Percentiles rank a stretch among this genome's conserved stretches.
Conservation (phyloP, 2,329 filamentous ascomycete species). For the Hypoxylon sp. region DNA sequence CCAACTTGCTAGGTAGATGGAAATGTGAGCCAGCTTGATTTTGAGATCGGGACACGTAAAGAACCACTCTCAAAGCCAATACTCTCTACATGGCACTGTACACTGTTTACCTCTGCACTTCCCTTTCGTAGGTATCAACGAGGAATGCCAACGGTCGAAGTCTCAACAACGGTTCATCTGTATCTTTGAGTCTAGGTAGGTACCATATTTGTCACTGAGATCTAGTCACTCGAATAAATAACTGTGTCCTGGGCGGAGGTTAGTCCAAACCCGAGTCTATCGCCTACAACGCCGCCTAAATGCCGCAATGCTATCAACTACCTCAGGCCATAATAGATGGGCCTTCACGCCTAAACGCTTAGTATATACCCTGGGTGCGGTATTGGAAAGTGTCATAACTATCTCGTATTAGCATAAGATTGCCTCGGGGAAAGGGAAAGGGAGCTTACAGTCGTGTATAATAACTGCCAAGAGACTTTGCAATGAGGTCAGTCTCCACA, state of each 20-base stretch:
- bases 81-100: not conserved
- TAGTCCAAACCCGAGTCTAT: constrained; percentile 50
- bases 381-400: constrained; percentile 91
- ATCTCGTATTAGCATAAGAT: constrained; percentile 33
- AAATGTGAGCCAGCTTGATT: not conserved
- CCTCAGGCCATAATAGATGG: constrained; percentile 30
- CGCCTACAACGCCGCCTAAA: constrained; percentile 53
- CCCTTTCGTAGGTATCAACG: constrained; percentile 11
- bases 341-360: constrained; percentile 48
- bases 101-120: not conserved
- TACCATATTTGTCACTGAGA: constrained; percentile 35
- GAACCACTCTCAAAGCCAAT: not conserved
- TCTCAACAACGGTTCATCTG: constrained; percentile 36
- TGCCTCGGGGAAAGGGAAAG: constrained; percentile 10
- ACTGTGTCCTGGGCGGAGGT: constrained; percentile 42
- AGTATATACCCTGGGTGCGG: constrained; percentile 89
- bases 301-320: constrained; percentile 48
- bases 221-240: constrained; percentile 46
- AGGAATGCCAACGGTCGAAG: constrained; percentile 5
- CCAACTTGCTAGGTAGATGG: not conserved
- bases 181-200: constrained; percentile 43
- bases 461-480: constrained; percentile 86
- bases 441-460: constrained; percentile 83
- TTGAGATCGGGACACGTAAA: not conserved
- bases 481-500: constrained; percentile 83